Conservation (phyloP, 2,329 filamentous ascomycete species). For the Pseudocercospora musae region DNA sequence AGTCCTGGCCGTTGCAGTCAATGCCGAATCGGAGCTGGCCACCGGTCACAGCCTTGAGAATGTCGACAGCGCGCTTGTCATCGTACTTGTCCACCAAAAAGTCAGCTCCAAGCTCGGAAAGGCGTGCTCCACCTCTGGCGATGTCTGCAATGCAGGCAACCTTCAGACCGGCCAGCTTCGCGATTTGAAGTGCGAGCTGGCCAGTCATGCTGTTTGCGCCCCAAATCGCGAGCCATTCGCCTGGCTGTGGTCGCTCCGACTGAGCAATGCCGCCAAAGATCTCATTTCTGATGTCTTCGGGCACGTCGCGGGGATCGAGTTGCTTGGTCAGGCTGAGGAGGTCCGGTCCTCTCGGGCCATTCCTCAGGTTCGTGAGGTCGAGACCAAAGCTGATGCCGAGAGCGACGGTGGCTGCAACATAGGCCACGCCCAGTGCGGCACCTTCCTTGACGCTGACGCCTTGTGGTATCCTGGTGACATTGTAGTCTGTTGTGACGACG, state of each 20-base stretch:
- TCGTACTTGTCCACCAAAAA: slow-evolving; percentile 68
- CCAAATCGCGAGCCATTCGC: slow-evolving; percentile 73
- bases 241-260: slow-evolving; percentile 54
- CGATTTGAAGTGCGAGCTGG: slow-evolving; percentile 64
- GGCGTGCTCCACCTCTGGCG: slow-evolving; percentile 60
- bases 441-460: slow-evolving; percentile 53
- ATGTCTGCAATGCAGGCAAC: slow-evolving; percentile 66
- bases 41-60: slow-evolving; percentile 59
- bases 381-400: slow-evolving; percentile 68
- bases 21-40: slow-evolving; percentile 63
- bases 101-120: slow-evolving; percentile 56
- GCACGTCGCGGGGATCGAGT: slow-evolving; percentile 49
- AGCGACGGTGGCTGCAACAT: slow-evolving; percentile 64
- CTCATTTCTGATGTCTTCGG: slow-evolving; percentile 61
- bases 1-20: slow-evolving; percentile 65
- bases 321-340: slow-evolving; percentile 51
- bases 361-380: slow-evolving; percentile 52
- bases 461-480: slow-evolving; percentile 60
- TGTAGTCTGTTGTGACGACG: slow-evolving; percentile 62
- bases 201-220: slow-evolving; percentile 72
- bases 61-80: slow-evolving; percentile 60
- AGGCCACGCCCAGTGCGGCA: slow-evolving; percentile 66
- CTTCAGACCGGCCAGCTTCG: slow-evolving; percentile 61
- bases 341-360: slow-evolving; percentile 54
- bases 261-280: slow-evolving; percentile 55